Evolutionary conservation across 2,329 filamentous ascomycete species (phyloP).

Genomic region (Pseudonectria buxi): DNA sequence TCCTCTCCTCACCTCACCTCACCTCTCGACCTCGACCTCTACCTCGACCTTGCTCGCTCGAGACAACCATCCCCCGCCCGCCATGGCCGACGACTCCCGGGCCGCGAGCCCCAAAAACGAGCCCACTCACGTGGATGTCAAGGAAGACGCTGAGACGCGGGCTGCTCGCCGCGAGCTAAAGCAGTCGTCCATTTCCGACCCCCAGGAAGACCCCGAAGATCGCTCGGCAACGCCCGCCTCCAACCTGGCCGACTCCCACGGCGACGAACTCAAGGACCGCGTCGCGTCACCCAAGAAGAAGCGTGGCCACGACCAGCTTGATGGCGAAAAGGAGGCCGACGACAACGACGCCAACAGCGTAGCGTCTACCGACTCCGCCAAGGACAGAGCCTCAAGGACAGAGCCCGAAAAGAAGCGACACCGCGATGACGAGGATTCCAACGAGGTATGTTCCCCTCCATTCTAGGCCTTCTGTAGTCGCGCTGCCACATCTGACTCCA

Average conservation of each 20-base stretch:
- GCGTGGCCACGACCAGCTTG: conserved; percentile 53
- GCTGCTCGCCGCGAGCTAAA: conserved; percentile 58
- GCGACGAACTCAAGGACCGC: conserved; percentile 39
- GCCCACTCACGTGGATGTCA: conserved; percentile 27
- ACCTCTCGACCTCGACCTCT: too few species aligned
- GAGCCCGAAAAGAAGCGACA: conserved; percentile 62
- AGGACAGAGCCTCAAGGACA: conserved; percentile 37
- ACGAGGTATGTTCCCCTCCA: conserved; percentile 16
- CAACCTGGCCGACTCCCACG: conserved; percentile 26
- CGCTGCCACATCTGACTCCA: too few species aligned
- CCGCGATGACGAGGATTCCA: conserved; percentile 41
- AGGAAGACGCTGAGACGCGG: conserved; percentile 57
- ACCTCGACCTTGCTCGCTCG: too few species aligned
- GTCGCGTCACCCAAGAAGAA: conserved; percentile 61
- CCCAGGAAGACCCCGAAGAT: conserved; percentile 20
- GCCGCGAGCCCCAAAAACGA: conserved; percentile 35
- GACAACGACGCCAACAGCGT: conserved; percentile 38
- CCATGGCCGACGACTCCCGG: conserved; percentile 40
- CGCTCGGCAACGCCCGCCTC: conserved; percentile 29
- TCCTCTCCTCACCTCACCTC: too few species aligned
- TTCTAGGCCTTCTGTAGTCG: too few species aligned
- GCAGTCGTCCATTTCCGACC: conserved; percentile 56
- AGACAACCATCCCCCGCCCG: conserved; percentile 12
- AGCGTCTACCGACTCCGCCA: conserved; percentile 38
- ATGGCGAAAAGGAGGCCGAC: conserved; percentile 38